A percentile compares a stretch with the other conserved stretches of the same genome.
Evolutionary conservation across 345 rosid genomes (phyloP).

Genomic region (Clarkia xantiana): DNA sequence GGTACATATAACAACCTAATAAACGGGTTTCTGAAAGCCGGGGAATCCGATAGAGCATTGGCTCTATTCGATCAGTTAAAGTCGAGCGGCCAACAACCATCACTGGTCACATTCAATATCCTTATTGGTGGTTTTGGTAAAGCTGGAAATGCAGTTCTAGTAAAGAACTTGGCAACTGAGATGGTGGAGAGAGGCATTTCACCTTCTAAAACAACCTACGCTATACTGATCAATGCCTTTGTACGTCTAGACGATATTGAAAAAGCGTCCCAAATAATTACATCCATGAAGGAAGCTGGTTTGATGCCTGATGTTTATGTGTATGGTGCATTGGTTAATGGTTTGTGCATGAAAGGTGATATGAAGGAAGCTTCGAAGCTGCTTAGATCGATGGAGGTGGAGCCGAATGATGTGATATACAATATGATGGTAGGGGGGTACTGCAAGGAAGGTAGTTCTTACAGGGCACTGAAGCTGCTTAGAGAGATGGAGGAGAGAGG

Average conservation of each 20-base stretch:
- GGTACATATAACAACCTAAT: conserved; percentile 53
- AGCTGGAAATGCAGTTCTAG: conserved; percentile 25
- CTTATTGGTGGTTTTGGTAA: conserved; percentile 41
- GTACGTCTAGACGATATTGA: conserved; percentile 34
- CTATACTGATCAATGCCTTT: conserved; percentile 42
- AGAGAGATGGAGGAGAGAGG: conserved; percentile 42
- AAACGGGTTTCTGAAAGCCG: conserved; percentile 37
- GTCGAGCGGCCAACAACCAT: conserved; percentile 40
- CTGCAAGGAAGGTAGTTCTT: conserved; percentile 56
- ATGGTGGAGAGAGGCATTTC: conserved; percentile 69
- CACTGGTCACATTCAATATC: conserved; percentile 45
- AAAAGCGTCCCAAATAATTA: conserved; percentile 36
- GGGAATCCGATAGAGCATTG: conserved; percentile 33
- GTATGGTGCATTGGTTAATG: conserved; percentile 46
- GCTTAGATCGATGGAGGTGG: conserved; percentile 37
- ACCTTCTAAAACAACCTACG: conserved; percentile 57
- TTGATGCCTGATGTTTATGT: conserved; percentile 51
- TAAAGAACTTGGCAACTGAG: conserved; percentile 41
- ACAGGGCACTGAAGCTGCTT: conserved; percentile 45
- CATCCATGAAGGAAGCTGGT: conserved; percentile 42
- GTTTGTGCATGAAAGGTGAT: conserved; percentile 52
- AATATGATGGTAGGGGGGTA: conserved; percentile 63
- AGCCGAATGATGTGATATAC: conserved; percentile 53
- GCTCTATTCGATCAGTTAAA: conserved; percentile 36
- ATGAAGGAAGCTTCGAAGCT: conserved; percentile 59